A percentile compares a stretch with the other conserved stretches of the same genome.
These are phyloP conservation scores for thale cress (Arabidopsis thaliana) DNA, from an alignment of 345 rosid species.

Conservation along the genomic window TAIR10.1 NC_003070.9:10590501-10591000, in stretches of 20 bases:
- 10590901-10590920: not conserved
- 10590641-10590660: not conserved
- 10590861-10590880: not conserved
- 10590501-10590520: not conserved
- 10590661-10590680: slow-evolving; percentile 22
- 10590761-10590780: slow-evolving; percentile 30
- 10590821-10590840: slow-evolving; percentile 7
- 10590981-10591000: slow-evolving; percentile 2
- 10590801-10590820: slow-evolving; percentile 5
- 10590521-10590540: not conserved
- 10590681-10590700: slow-evolving; percentile 10
- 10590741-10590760: slow-evolving; percentile 2
- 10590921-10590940: too few relatives aligned
- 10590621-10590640: not conserved
- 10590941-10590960: too few relatives aligned
- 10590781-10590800: slow-evolving; percentile 18
- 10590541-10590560: not conserved
- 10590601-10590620: not conserved
- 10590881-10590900: slow-evolving; percentile 19
- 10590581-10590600: slow-evolving; percentile 2
- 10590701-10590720: not conserved
- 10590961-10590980: too few relatives aligned
- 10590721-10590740: slow-evolving; percentile 14
- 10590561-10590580: not conserved
- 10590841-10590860: slow-evolving; percentile 4